Evolutionary conservation across 2,329 filamentous ascomycete genomes (phyloP), one percentile per base, ranked within the genome.

Genomic region (Sporothrix luriei): DNA sequence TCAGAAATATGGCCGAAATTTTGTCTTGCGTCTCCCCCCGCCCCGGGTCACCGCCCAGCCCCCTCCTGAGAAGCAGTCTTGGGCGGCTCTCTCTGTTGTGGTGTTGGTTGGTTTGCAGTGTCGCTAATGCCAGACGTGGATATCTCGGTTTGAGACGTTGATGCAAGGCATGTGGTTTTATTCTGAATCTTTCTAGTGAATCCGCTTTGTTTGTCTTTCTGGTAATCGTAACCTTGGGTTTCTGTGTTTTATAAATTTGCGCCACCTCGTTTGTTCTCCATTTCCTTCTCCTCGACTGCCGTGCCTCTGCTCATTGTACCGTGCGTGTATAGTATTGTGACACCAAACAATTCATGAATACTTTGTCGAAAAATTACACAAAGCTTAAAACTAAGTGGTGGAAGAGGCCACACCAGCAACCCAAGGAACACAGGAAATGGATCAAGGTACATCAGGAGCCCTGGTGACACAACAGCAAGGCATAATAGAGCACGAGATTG

Each of bases 21-120:
- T 14, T 64, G 61, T 64, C 61, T 64, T 43, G 61, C 43, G 24
- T 43, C 21, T 7, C 49, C 61, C n/a, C 9, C 21, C 49, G 61
- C 49, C 61, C 49, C 43, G 61, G 61, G 16, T 43, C 21, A 14
- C 49, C 61, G n/a, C 9, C 26, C 26, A 4, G 4, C 26, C 21
- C 48, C 40, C 43, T 11, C 43, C n/a, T 14, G 19, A 29, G 24
- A 55, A 26, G 24, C 24, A n/a, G 49, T 40, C 10, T 59, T 59
- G 19, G 9, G 11, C 6, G 33, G 11, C 55, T n/a, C 29, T n/a
- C 33, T 24, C 55, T 43, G 33, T 49, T 6, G 19, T 1, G 19
- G 5, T 14, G 21, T 26, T 29, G 33, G 55, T 14, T 13, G 38
- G 5, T 4, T 46, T 14, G 13, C 13, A 46, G 11, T 21, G 13